Base-by-base conservation (phyloP, 306 rosid genomes). In the Fagus crenata region DNA sequence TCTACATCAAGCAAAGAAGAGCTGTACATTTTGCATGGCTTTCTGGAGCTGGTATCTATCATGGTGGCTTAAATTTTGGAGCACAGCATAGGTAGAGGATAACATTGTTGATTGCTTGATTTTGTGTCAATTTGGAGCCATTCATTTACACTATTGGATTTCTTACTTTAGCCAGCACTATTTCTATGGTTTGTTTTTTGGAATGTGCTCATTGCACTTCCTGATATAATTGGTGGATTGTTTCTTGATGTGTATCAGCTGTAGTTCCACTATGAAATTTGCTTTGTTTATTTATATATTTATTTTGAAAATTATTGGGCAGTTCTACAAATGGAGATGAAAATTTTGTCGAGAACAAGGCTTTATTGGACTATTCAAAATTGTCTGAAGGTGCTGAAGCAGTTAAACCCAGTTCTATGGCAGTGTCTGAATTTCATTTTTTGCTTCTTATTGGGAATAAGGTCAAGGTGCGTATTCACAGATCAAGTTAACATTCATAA, bases 21-120 rank as follows among this genome's bases (percentile, higher is more conserved):
- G 97, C 98, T 35, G 79, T 87, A 33, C 97, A 95, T 89, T 95
- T 95, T 88, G 97, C 97, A 69, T 95, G 98, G 98, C 98, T 95
- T 80, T 95, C 97, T 82, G 98, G 97, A 77, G 97, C 97, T 84
- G 98, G 98, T 71, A 92, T 92, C 71, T 95, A 95, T 89, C 91
- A 95, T 18, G 98, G 97, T 69, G 85, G 90, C 85, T 87, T 95
- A 79, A 95, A 95, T 74, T 95, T 95, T 85, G 98, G 98, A 75
- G 88, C 90, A 53, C 96, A 90, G 39, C 88, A 87, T 59, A 87
- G 97, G 98, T 94, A 83, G 77, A 82, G 46, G 12, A 78, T 73
- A 71, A 15, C 51, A 31, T 51, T 71, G 36, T 70, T 77, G 59
- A 72, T 40, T 41, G 55, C 35, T 76, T 73, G 39, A 73, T 73